phyloP scores from a whole-genome alignment of 1,139 yeast genomes.

The Hanseniaspora gamundiae region DNA sequence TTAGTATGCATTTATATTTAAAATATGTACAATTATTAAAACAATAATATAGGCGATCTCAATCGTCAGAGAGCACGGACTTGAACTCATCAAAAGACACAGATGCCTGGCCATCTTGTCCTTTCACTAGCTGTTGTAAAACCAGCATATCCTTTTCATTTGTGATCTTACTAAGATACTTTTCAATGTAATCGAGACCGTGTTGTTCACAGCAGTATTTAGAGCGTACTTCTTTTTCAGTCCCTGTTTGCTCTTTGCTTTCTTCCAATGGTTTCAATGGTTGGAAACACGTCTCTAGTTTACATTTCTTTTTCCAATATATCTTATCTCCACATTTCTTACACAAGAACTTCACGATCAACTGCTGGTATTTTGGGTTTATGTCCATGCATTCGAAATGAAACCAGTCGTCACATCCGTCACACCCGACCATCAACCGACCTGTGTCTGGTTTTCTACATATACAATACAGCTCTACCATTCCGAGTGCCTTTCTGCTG shows the following conservation, averaged over 20 bases:
- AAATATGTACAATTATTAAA: too few species aligned
- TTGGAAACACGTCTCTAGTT: constrained; percentile 41
- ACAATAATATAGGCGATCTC: too few species aligned
- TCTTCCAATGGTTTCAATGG: neutral
- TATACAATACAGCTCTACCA: constrained; percentile 60
- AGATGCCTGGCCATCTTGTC: constrained; percentile 19
- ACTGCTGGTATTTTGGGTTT: constrained; percentile 37
- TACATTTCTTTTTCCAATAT: constrained; percentile 67
- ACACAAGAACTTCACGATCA: constrained; percentile 61
- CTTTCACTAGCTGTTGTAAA: constrained; percentile 15
- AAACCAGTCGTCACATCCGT: constrained; percentile 92
- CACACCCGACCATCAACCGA: constrained; percentile 83
- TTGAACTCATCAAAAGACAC: neutral
- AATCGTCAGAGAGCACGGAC: neutral
- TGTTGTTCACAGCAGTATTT: constrained; percentile 73
- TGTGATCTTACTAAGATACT: constrained; percentile 1
- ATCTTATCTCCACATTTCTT: constrained; percentile 55
- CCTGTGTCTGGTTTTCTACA: constrained; percentile 76
- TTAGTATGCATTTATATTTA: too few species aligned
- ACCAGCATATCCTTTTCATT: constrained; percentile 13
- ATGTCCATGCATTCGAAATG: constrained; percentile 72
- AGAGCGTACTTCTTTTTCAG: constrained; percentile 24
- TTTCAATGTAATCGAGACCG: constrained; percentile 45
- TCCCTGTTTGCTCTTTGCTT: constrained; percentile 36
- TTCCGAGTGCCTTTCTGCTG: constrained; percentile 15